phyloP scores from a whole-genome alignment of 371 early-diverging fungal genomes.

The Rhizomucor pusillus region DNA sequence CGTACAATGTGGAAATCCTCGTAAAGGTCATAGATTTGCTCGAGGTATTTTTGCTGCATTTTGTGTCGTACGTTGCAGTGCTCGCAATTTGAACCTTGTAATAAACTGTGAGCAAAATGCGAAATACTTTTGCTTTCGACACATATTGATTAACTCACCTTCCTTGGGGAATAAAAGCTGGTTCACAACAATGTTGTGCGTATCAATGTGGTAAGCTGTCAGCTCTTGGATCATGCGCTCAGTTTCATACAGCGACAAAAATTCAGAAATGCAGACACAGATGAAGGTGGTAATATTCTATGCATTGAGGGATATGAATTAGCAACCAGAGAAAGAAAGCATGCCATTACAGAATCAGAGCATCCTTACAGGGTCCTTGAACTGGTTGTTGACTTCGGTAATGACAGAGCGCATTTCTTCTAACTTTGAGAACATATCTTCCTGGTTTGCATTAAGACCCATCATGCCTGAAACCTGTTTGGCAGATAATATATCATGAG shows the following conservation, averaged over 20 bases:
- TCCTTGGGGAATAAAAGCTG: conserved; percentile 94
- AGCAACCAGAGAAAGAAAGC: neutral
- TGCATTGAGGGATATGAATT: neutral
- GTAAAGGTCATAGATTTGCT: conserved; percentile 96
- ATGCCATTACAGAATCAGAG: neutral
- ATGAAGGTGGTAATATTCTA: conserved; percentile 97
- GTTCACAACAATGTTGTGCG: conserved; percentile 98
- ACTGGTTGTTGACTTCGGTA: conserved; percentile 96
- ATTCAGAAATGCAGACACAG: conserved; percentile 98
- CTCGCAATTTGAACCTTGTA: conserved; percentile 83
- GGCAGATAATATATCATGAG: neutral
- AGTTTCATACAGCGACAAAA: conserved; percentile 98
- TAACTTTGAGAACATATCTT: conserved; percentile 93
- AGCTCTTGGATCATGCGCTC: conserved; percentile 99
- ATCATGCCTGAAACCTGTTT: conserved; percentile 92
- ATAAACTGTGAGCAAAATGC: too few species aligned
- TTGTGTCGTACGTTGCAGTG: conserved; percentile 93
- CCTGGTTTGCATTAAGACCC: conserved; percentile 87
- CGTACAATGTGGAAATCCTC: conserved; percentile 93
- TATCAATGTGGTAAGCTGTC: conserved; percentile 94
- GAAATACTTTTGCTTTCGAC: too few species aligned
- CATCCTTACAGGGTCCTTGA: conserved; percentile 85
- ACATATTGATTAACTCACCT: conserved; percentile 41
- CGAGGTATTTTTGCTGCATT: conserved; percentile 98
- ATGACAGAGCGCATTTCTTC: conserved; percentile 93